A percentile compares a stretch with the other conserved stretches of the same genome.
Conservation (phyloP, 179 eudicot species). For the Silene coronaria region DNA sequence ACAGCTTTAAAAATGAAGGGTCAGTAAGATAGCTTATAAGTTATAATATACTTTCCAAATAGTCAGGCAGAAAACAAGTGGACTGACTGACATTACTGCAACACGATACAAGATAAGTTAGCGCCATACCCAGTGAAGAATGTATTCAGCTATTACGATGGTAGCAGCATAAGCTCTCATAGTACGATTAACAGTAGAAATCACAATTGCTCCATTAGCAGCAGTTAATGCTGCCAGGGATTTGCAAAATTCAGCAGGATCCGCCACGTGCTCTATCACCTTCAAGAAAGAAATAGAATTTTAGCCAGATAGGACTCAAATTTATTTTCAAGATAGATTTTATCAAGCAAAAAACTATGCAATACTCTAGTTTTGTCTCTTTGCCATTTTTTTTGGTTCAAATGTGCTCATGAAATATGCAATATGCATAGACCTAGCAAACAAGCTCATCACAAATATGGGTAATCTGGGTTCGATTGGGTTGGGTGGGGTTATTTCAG, state of each 20-base stretch:
- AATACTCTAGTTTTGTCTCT: neutral
- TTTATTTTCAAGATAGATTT: neutral
- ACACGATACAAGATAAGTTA: neutral
- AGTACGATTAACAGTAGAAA: conserved; percentile 87
- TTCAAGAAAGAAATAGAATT: conserved; percentile 18
- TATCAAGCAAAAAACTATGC: neutral
- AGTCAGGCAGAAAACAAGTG: neutral
- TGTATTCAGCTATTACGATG: conserved; percentile 69
- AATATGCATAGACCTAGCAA: neutral
- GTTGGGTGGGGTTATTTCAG: neutral
- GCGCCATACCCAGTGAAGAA: conserved; percentile 77
- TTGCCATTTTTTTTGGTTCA: neutral
- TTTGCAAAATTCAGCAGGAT: conserved; percentile 88
- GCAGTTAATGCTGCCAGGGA: conserved; percentile 69
- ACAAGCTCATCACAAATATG: neutral
- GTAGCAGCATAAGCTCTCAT: conserved; percentile 86
- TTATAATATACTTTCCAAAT: too few species aligned
- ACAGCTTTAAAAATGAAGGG: too few species aligned
- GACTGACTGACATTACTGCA: neutral
- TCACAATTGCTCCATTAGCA: conserved; percentile 71
- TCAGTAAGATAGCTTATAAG: too few species aligned
- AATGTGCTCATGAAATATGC: neutral
- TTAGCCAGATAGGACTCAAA: neutral
- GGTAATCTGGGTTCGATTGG: neutral
- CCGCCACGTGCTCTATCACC: conserved; percentile 96